Evolutionary conservation across 176 grass and related monocot genomes (phyloP), one percentile per base, ranked within the genome.

Genomic region (Eleusine coracana): DNA sequence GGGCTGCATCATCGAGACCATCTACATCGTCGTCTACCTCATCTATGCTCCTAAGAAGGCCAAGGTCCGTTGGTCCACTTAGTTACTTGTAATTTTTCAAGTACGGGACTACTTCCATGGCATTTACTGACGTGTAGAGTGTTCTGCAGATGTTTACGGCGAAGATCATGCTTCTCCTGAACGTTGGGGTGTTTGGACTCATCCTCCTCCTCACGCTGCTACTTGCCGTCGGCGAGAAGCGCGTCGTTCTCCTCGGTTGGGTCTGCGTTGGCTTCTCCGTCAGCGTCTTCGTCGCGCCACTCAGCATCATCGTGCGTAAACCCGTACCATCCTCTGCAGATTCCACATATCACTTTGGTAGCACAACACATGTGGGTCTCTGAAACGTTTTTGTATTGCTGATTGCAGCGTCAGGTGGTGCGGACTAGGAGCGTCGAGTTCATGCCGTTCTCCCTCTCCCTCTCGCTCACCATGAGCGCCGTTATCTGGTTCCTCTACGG

Each of bases 401-500:
- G 70, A 3, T 10, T 56, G 18, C 87, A 97, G 94, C 86, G 94
- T 27, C 80, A 90, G 29, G 94, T 97, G 31, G 77, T 97, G 50
- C 88, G 88, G 28, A 94, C 94, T 6, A 74, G 76, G 39, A 97
- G 94, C 31, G 94, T 97, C 0, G 94, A 97, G 83, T 97, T 94
- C 86, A 94, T 97, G 92, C 94, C 94, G 11, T 97, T 97, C 86
- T 92, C 74, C 1, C 92, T 97, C 16, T 97, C 94, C 3, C 45
- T 94, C 58, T 94, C 87, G 29, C 94, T 97, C 65, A 97, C 94
- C 42, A 2, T 89, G 16, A 92, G 89, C 14, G 90, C 94, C 4
- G 63, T 94, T 14, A 86, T 83, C 48, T 97, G 94, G 94, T 97
- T 97, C 81, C 78, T 91, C 16, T 97, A 97, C 21, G 94, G 94